phyloP scores from a whole-genome alignment of 2,329 filamentous ascomycete genomes.

The Uncinocarpus reesii region DNA sequence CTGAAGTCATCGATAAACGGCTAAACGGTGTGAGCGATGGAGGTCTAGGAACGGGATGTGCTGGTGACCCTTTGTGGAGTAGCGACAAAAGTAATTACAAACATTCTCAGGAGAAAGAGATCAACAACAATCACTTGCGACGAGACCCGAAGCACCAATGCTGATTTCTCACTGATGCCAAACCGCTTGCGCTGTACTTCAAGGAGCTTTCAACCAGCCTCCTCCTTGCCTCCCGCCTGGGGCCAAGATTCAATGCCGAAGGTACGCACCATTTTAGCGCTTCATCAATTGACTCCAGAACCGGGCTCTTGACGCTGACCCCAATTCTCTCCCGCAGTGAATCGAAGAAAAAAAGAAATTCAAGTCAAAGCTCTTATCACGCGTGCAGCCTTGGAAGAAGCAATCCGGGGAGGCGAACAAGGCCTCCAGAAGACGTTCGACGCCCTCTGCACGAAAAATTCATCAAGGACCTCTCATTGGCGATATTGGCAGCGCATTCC shows the following conservation, averaged over 20 bases:
- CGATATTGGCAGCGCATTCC: background rate
- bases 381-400: background rate
- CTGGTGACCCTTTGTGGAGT: conserved; percentile 10
- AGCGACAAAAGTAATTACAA: conserved; percentile 11
- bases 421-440: conserved; percentile 1
- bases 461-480: conserved; percentile 10
- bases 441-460: background rate
- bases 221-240: background rate
- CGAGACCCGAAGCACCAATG: background rate
- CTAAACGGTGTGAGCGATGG: conserved; percentile 4
- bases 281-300: too few relatives aligned
- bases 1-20: background rate
- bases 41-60: conserved; percentile 10
- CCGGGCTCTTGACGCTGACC: conserved; percentile 1
- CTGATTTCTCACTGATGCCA: background rate
- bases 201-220: background rate
- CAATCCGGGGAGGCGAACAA: background rate
- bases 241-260: conserved; percentile 1
- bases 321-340: conserved; percentile 1
- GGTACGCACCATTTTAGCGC: background rate
- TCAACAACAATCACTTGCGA: conserved; percentile 2
- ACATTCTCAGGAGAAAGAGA: conserved; percentile 2
- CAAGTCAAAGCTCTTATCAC: conserved; percentile 7
- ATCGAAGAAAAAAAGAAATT: background rate
- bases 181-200: background rate